Evolutionary conservation across 202 grass and related monocot species (phyloP), one percentile per base, ranked within the genome.

Genomic region (Elaeis oleifera): DNA sequence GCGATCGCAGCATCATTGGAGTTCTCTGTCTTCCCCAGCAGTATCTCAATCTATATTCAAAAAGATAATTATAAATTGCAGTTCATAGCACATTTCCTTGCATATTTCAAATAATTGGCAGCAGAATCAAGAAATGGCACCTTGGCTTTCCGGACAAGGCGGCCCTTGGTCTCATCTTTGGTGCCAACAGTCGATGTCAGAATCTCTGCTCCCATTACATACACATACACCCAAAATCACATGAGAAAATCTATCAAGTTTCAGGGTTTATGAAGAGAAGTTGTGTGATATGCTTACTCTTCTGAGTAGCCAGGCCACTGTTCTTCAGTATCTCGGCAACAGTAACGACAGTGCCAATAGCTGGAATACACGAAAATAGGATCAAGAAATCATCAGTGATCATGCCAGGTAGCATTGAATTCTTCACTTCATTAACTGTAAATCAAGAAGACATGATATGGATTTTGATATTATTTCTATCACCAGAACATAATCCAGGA

Each of bases 261-360:
- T 11, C 36, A 44, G 11, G 36, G 36, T 73, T 53, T 7, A 71
- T 19, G 22, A 4, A 13, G 6, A 59, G 15, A 58, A 51, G 52
- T 0, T 8, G 11, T 9, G 11, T 1, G 21, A 29, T 18, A 15
- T 22, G 64, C 62, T 71, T 83, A 91, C 91, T 91, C 73, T 84
- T 96, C 69, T 90, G 81, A 13, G 64, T 89, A 77, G 92, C 92
- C 6, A 89, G 65, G 49, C 84, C 87, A 52, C 81, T 96, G 69
- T 91, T 91, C 74, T 96, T 96, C 53, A 89, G 76, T 57, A 96
- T 96, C 69, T 96, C 92, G 23, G 87, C 84, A 59, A 96, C 92
- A 6, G 87, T 96, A 4, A 91, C 92, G 9, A 96, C 87, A 1
- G 87, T 89, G 65, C 87, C 84, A 54, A 96, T 91, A 29, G 87